Conservation (phyloP, 2,329 filamentous ascomycete species). For the Aspergillus sojae region DNA sequence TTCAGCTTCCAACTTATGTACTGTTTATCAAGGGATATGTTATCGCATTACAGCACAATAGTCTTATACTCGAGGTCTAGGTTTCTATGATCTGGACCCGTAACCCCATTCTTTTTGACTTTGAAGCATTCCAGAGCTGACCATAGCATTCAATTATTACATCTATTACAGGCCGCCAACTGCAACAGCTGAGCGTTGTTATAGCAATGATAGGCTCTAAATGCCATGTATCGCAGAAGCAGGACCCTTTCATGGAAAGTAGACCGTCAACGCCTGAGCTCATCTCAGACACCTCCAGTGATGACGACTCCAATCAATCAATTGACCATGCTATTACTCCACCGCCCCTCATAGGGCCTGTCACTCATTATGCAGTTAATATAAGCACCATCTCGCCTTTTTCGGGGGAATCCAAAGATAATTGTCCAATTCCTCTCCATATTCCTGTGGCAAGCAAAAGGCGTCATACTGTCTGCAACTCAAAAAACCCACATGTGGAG, state of each 20-base stretch:
- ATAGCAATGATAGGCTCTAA: background rate
- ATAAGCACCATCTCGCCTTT: slow-evolving; percentile 2
- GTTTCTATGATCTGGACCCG: background rate
- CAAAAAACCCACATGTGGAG: background rate
- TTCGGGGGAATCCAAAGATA: background rate
- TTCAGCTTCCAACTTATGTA: background rate
- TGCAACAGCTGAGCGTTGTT: background rate
- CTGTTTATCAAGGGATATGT: background rate
- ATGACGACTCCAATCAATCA: slow-evolving; percentile 10
- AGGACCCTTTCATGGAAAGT: background rate
- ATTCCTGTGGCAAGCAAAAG: background rate
- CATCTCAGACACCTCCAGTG: slow-evolving; percentile 13
- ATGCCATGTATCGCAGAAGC: slow-evolving; percentile 31
- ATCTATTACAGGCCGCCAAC: slow-evolving; percentile 1
- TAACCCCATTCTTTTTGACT: slow-evolving; percentile 9
- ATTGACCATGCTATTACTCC: slow-evolving; percentile 7
- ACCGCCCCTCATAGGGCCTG: slow-evolving; percentile 8
- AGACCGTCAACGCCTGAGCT: slow-evolving; percentile 12
- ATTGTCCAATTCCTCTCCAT: background rate
- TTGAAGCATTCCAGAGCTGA: slow-evolving; percentile 7
- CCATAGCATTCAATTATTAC: slow-evolving; percentile 1
- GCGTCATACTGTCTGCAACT: background rate
- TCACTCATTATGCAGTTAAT: slow-evolving; percentile 10
- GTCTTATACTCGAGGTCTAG: slow-evolving; percentile 5
- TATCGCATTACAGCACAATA: background rate